These are phyloP conservation scores for Aspergillus melleus DNA, from an alignment of 2,329 filamentous ascomycete species.

Conservation along the genomic window DNA sequence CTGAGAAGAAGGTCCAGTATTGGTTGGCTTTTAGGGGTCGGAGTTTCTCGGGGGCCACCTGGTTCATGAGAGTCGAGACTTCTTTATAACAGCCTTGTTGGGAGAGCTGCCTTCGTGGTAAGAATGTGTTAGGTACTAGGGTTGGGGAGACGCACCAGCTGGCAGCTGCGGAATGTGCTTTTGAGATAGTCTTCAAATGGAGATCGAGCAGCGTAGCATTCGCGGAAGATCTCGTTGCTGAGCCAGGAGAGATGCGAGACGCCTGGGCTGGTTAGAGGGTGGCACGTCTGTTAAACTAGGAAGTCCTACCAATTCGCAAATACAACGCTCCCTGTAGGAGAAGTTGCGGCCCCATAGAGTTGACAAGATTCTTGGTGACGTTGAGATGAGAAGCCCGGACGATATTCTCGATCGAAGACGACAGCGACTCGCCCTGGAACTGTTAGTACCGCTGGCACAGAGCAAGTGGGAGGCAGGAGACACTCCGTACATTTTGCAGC, in stretches of 20 bases:
- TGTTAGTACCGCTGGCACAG: conserved; percentile 17
- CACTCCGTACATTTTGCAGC: conserved; percentile 65
- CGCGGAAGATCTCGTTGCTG: conserved; percentile 71
- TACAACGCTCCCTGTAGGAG: conserved; percentile 72
- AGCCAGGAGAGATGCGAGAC: conserved; percentile 55
- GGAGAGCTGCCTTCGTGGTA: conserved; percentile 46
- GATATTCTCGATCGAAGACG: conserved; percentile 71
- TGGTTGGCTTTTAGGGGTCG: conserved; percentile 77
- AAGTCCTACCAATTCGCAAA: conserved; percentile 67
- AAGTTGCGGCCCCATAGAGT: conserved; percentile 71
- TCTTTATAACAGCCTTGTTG: conserved; percentile 70
- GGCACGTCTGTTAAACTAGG: background rate
- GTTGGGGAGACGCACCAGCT: conserved; percentile 47
- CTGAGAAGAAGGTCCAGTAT: conserved; percentile 44
- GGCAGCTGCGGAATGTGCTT: conserved; percentile 69
- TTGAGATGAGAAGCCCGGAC: conserved; percentile 81
- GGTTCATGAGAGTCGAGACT: conserved; percentile 61
- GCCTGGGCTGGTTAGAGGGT: conserved; percentile 36
- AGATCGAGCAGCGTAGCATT: conserved; percentile 65
- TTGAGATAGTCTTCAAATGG: conserved; percentile 78
- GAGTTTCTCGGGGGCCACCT: conserved; percentile 61
- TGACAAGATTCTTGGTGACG: conserved; percentile 71
- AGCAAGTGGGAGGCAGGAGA: too few species aligned
- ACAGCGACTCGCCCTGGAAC: conserved; percentile 55
- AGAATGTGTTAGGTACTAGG: background rate